Percentiles rank a stretch among this genome's conserved stretches.
Evolutionary conservation across 2,329 filamentous ascomycete species (phyloP).

Genomic region (Phaeosphaeria sp.): DNA sequence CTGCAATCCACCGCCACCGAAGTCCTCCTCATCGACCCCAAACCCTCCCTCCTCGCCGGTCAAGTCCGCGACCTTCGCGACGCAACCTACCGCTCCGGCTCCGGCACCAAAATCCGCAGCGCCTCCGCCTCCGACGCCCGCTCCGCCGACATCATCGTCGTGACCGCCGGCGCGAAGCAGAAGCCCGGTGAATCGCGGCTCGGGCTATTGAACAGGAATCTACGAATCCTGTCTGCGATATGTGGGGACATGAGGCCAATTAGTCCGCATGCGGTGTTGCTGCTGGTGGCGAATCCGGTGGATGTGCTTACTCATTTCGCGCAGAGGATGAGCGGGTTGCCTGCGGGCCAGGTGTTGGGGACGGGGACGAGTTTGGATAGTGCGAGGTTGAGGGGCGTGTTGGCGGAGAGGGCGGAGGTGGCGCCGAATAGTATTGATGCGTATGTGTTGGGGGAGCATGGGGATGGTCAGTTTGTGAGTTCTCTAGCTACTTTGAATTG

Average conservation of each 20-base stretch:
- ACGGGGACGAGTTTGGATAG: constrained; percentile 63
- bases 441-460: constrained; percentile 59
- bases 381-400: constrained; percentile 55
- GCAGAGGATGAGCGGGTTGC: constrained; percentile 56
- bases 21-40: constrained; percentile 62
- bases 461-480: constrained; percentile 55
- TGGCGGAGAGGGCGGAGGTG: constrained; percentile 50
- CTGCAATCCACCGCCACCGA: constrained; percentile 59
- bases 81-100: constrained; percentile 55
- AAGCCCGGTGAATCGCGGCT: constrained; percentile 55
- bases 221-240: constrained; percentile 57
- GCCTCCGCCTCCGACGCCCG: constrained; percentile 58
- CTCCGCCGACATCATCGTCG: constrained; percentile 62
- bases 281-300: constrained; percentile 63
- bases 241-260: constrained; percentile 59
- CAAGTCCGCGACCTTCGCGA: constrained; percentile 63
- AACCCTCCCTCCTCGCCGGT: constrained; percentile 55
- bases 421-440: constrained; percentile 51
- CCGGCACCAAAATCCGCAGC: constrained; percentile 53
- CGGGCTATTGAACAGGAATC: constrained; percentile 57
- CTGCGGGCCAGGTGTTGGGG: constrained; percentile 58
- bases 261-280: constrained; percentile 54
- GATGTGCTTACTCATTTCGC: constrained; percentile 62
- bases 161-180: constrained; percentile 63
- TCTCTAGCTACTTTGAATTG: neutral